Base-by-base conservation (phyloP, 805 yeast species). In the Candida yuanshanica region DNA sequence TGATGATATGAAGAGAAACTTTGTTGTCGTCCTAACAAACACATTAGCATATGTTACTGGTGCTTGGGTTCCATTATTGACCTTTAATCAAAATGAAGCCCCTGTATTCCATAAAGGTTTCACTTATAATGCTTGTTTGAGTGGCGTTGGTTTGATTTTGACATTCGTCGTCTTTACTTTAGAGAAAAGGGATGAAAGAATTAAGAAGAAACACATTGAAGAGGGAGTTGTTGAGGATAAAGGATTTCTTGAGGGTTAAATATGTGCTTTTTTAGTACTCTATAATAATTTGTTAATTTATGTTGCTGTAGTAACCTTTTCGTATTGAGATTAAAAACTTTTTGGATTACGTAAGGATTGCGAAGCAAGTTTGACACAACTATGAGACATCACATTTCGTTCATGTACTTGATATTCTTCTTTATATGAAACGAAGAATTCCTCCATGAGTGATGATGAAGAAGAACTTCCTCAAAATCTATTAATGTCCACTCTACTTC, bases 21-120 rank as follows among this genome's bases (percentile, higher is more conserved):
- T 65, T 29, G 59, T 64, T 5, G 67, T 69, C n/a, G 70, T 63
- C 8, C 39, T 55, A 4, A 69, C 72, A 26, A 68, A 70, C 45
- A 63, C 64, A 13, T 45, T 68, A 42, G 69, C 72, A 1, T 70
- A 70, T 44, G 68, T 66, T 13, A 66, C 67, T 1, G 56, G 56
- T 27, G 64, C 70, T 8, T 67, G 66, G 65, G 62, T 68, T 7
- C 70, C 73, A 6, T 59, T 66, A 40, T 50, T 68, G 21, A 64
- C 66, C 2, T 69, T 71, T 65, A 53, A 59, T 41, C 59, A 70
- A 11, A 39, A 42, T 8, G 65, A 64, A 34, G 56, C 59, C 36
- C 73, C 72, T 4, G 27, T 43, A 17, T 68, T 68, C 51, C 53
- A 45, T 35, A 47, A 58, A 26, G 74, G 73, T 3, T 68, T 66